A percentile compares a stretch with the other conserved stretches of the same genome.
Evolutionary conservation across 2,329 filamentous ascomycete genomes (phyloP).

Genomic region (Xylariales sp.): DNA sequence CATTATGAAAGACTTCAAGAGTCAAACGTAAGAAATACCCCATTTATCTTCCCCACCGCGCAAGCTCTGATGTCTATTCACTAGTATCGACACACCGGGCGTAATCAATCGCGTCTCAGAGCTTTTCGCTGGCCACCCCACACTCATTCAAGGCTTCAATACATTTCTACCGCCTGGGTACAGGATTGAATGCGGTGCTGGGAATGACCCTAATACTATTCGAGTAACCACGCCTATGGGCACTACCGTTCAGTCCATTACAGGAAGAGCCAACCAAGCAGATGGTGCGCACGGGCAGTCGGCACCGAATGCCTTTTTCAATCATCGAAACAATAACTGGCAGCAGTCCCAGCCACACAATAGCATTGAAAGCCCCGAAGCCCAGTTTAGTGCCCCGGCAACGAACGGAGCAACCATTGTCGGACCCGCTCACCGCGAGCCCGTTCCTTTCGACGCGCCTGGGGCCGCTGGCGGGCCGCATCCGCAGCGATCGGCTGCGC

Average conservation of each 20-base stretch:
- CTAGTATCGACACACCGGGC: slow-evolving; percentile 91
- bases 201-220: slow-evolving; percentile 95
- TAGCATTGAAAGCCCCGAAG: slow-evolving; percentile 72
- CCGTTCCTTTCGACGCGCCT: slow-evolving; percentile 49
- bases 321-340: slow-evolving; percentile 65
- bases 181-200: slow-evolving; percentile 93
- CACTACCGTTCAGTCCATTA: slow-evolving; percentile 93
- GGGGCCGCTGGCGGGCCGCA: slow-evolving; percentile 45
- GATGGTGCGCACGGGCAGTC: slow-evolving; percentile 56
- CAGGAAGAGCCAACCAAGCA: slow-evolving; percentile 60
- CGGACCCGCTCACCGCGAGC: slow-evolving; percentile 54
- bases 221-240: slow-evolving; percentile 97
- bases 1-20: slow-evolving; percentile 99
- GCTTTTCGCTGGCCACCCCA: slow-evolving; percentile 94
- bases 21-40: slow-evolving; percentile 77
- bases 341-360: slow-evolving; percentile 66
- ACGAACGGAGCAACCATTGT: slow-evolving; percentile 63
- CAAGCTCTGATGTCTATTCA: slow-evolving; percentile 46
- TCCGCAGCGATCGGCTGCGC: slow-evolving; percentile 51
- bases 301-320: slow-evolving; percentile 58
- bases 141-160: slow-evolving; percentile 96
- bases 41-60: slow-evolving; percentile 27
- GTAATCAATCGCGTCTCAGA: slow-evolving; percentile 97
- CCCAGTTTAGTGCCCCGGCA: slow-evolving; percentile 68
- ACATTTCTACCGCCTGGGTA: slow-evolving; percentile 97